Conservation (phyloP, 495 filamentous ascomycete species). For the Hyaloscypha hepaticicola region DNA sequence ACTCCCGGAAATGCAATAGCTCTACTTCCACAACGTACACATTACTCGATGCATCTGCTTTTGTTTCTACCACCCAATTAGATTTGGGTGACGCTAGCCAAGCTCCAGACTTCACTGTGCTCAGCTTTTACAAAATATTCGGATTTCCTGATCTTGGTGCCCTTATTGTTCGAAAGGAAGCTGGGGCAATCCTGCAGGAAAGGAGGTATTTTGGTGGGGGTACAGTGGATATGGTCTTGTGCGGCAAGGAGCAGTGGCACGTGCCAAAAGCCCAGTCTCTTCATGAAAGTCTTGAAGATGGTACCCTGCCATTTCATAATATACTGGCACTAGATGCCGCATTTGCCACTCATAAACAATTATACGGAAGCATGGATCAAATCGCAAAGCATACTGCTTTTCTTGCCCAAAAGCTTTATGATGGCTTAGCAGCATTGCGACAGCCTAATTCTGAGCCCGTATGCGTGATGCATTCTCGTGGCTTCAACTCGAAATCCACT, state of each 20-base stretch:
- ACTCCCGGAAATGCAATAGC: conserved; percentile 42
- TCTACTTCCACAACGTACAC: conserved; percentile 53
- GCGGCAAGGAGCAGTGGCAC: conserved; percentile 67
- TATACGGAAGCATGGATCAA: conserved; percentile 69
- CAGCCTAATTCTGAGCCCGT: conserved; percentile 68
- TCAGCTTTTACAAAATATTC: conserved; percentile 97
- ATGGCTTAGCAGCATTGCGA: conserved; percentile 54
- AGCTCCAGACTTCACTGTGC: conserved; percentile 82
- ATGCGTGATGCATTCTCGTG: conserved; percentile 62
- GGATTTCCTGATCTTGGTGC: conserved; percentile 92
- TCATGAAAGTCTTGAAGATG: conserved; percentile 84
- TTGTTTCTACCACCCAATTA: conserved; percentile 74
- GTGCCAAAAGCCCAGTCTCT: conserved; percentile 67
- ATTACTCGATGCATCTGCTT: conserved; percentile 85
- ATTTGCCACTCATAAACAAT: conserved; percentile 61
- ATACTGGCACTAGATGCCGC: conserved; percentile 80
- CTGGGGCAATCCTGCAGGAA: conserved; percentile 58
- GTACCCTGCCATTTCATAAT: conserved; percentile 83
- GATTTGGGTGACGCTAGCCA: conserved; percentile 59
- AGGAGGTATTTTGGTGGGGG: conserved; percentile 92
- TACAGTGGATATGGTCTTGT: conserved; percentile 79
- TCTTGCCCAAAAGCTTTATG: conserved; percentile 58
- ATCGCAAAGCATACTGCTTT: conserved; percentile 74
- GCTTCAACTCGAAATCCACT: conserved; percentile 21
- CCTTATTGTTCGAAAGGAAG: conserved; percentile 74